Evolutionary conservation across 805 yeast genomes (phyloP).

Genomic region (Candida sakaeoensis): DNA sequence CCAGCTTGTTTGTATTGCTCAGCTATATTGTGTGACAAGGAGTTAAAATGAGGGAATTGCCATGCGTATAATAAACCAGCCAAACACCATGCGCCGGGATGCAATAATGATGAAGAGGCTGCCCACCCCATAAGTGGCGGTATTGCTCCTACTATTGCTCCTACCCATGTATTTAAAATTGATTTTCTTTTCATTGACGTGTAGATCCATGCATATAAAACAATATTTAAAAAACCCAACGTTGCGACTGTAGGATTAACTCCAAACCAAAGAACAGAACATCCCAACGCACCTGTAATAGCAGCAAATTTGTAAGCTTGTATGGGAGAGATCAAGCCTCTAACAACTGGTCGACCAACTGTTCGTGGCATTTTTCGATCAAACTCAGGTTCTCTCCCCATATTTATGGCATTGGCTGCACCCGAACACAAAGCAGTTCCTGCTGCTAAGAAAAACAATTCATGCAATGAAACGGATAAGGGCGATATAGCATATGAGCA

Average conservation of each 20-base stretch:
- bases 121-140: constrained; percentile 99
- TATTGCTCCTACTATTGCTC: constrained; percentile 97
- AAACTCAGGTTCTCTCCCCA: constrained; percentile 92
- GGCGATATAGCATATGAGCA: constrained; percentile 95
- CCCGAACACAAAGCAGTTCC: constrained; percentile 91
- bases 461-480: constrained; percentile 65
- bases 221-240: constrained; percentile 78
- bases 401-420: constrained; percentile 93
- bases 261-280: constrained; percentile 64
- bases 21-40: constrained; percentile 82
- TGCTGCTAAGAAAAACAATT: constrained; percentile 65
- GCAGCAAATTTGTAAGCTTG: constrained; percentile 85
- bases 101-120: constrained; percentile 63
- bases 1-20: constrained; percentile 91
- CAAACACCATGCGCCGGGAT: constrained; percentile 94
- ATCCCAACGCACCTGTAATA: constrained; percentile 67
- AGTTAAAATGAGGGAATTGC: constrained; percentile 98
- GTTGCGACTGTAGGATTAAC: constrained; percentile 82
- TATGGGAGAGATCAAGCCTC: constrained; percentile 67
- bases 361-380: constrained; percentile 89
- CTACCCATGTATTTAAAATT: constrained; percentile 95
- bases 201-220: constrained; percentile 83
- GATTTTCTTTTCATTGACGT: constrained; percentile 84
- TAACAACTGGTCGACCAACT: constrained; percentile 82
- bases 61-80: constrained; percentile 90